Percentiles rank a stretch among this genome's conserved stretches.
phyloP scores from a whole-genome alignment of 169 alveolate species.

The Plasmodium coatneyi region DNA sequence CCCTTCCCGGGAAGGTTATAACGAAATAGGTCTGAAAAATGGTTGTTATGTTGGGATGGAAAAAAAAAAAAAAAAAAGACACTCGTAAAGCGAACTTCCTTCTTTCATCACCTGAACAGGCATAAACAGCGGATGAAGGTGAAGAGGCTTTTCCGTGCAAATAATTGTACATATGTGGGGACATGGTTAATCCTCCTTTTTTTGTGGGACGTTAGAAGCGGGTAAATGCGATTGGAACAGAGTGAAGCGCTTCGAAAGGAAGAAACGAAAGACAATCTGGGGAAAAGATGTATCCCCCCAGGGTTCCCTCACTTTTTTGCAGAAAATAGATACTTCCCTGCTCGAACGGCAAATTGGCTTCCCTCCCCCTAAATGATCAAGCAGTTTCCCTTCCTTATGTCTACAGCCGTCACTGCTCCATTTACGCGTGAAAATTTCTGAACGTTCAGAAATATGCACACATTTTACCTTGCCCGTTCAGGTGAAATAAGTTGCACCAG shows the following conservation, averaged over 20 bases:
- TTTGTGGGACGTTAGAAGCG: background rate
- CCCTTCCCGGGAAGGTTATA: background rate
- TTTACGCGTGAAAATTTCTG: constrained; percentile 4
- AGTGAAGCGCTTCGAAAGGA: background rate
- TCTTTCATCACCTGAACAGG: background rate
- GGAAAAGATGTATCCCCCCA: background rate
- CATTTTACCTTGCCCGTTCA: background rate
- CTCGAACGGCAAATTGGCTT: background rate
- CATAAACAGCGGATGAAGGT: background rate
- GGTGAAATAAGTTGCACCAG: constrained; percentile 48
- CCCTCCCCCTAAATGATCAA: background rate
- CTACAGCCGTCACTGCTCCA: background rate
- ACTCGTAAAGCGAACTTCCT: background rate
- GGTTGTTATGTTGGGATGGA: background rate
- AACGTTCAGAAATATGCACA: constrained; percentile 6
- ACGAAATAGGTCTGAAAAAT: background rate
- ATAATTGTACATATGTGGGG: background rate
- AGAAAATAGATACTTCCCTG: background rate
- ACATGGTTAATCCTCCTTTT: background rate
- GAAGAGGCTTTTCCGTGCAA: background rate
- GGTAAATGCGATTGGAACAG: background rate
- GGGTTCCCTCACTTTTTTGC: background rate
- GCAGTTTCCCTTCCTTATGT: background rate
- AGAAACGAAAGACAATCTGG: background rate
- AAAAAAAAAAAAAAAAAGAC: background rate